These are phyloP conservation scores for Candida sanyaensis DNA, from an alignment of 1,139 yeast genomes.

Conservation along the genomic window DNA sequence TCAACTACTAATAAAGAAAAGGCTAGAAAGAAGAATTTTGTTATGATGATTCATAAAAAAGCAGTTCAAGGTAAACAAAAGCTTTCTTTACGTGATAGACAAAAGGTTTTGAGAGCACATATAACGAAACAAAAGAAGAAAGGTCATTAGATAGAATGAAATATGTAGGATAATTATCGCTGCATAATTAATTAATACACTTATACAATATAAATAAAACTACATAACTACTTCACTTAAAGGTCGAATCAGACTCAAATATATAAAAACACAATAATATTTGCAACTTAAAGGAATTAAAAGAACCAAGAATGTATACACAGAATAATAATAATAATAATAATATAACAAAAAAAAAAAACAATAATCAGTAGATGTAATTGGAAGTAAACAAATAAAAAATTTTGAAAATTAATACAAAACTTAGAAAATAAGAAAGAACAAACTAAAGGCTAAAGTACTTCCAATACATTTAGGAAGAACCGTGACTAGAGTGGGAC, in stretches of 20 bases:
- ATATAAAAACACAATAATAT: background rate
- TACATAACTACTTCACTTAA: background rate
- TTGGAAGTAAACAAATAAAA: background rate
- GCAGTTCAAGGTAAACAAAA: conserved; percentile 93
- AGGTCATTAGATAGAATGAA: conserved; percentile 44
- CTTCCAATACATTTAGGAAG: background rate
- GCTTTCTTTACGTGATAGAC: conserved; percentile 87
- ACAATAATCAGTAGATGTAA: too few species aligned
- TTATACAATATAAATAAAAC: background rate
- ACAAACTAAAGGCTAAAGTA: background rate
- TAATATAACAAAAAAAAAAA: too few species aligned
- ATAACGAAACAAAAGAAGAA: conserved; percentile 86
- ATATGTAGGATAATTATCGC: conserved; percentile 1
- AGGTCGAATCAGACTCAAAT: background rate
- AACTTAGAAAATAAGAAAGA: background rate
- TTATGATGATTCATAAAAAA: conserved; percentile 96
- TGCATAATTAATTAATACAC: conserved; percentile 1
- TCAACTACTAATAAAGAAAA: conserved; percentile 95
- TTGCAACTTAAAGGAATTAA: background rate
- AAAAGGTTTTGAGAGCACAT: conserved; percentile 82
- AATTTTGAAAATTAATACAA: conserved; percentile 4
- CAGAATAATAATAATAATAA: background rate
- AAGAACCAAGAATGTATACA: background rate
- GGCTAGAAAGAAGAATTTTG: conserved; percentile 97
- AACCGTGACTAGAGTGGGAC: conserved; percentile 7